Evolutionary conservation across 148 eudicot species (phyloP).

Genomic region (Hydrangea macrophylla): DNA sequence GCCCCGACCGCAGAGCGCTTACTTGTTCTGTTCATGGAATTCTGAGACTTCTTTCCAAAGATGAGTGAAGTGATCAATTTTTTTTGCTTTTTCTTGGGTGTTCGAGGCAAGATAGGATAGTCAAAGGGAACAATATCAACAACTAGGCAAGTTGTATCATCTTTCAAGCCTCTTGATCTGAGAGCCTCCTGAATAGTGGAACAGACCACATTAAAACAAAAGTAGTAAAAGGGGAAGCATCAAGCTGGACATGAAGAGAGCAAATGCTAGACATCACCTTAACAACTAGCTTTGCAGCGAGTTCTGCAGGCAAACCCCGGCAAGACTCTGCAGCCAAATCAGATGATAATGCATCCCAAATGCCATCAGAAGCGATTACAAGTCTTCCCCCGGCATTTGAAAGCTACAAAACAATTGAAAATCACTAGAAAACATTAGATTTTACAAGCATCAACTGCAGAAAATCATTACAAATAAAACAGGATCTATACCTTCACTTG

Average conservation of each 20-base stretch:
- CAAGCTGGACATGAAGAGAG: neutral
- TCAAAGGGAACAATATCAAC: slow-evolving; percentile 93
- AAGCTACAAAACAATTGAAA: slow-evolving; percentile 43
- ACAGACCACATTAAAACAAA: slow-evolving; percentile 6
- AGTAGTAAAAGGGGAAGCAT: neutral
- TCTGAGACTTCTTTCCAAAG: slow-evolving; percentile 61
- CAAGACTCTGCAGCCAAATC: slow-evolving; percentile 87
- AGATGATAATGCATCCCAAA: slow-evolving; percentile 91
- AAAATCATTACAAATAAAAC: neutral
- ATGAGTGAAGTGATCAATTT: slow-evolving; percentile 54
- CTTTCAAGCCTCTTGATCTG: slow-evolving; percentile 91
- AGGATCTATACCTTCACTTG: slow-evolving; percentile 75
- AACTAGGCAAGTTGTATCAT: slow-evolving; percentile 96
- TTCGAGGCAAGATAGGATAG: slow-evolving; percentile 53
- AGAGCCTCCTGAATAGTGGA: slow-evolving; percentile 75
- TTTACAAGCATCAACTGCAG: slow-evolving; percentile 1
- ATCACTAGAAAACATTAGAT: neutral
- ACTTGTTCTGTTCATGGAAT: slow-evolving; percentile 43
- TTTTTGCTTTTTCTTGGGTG: slow-evolving; percentile 57
- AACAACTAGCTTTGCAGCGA: slow-evolving; percentile 96
- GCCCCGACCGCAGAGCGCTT: slow-evolving; percentile 88
- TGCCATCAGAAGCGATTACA: slow-evolving; percentile 95
- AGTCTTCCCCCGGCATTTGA: slow-evolving; percentile 94
- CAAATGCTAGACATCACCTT: slow-evolving; percentile 46
- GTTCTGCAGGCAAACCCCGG: slow-evolving; percentile 91